Base-by-base conservation (phyloP, 2,329 filamentous ascomycete genomes). In the Fusarium chlamydosporum region DNA sequence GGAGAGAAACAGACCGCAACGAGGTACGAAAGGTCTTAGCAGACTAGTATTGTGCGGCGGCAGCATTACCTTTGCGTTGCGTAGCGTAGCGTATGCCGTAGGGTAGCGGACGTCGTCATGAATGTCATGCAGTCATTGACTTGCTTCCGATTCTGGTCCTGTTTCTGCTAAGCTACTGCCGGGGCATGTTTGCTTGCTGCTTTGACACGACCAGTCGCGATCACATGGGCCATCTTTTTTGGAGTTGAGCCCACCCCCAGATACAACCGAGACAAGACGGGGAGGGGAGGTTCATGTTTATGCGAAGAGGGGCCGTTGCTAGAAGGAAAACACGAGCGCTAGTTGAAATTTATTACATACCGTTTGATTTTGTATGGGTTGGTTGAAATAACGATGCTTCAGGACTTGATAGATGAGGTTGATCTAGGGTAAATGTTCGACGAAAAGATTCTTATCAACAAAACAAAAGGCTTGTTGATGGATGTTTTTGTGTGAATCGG, bases 71-170 rank as follows among this genome's bases (percentile, higher is more conserved):
- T 52, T 27, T 48, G 43, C 51, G 46, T 42, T 38, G 47, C 23
- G 34, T 50, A 50, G 47, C 33, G 23, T 26, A 23, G 23, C 4
- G 23, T 23, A 50, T 35, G 15, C 47, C 47, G 20, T 50, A 50
- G 46, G 46, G 46, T 38, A 52, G 63, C 56, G 46, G 41, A 40
- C 46, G 69, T 71, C 45, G 56, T 43, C 60, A 46, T 67, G 27
- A 61, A 72, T 68, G 68, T 69, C 70, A 71, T 71, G 70, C 65
- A 71, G 58, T 61, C 54, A 66, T 68, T 68, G 65, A 66, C 65
- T 41, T 66, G 65, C 65, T 69, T 63, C 47, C 51, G 13, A 23
- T 23, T 20, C 38, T 41, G 38, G 38, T 41, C 38, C 33, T 38
- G 52, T 42, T 35, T 53, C 42, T 47, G 55, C 61, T 55, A 48